Conservation (phyloP, 2,329 filamentous ascomycete genomes). For the Geosmithia morbida region DNA sequence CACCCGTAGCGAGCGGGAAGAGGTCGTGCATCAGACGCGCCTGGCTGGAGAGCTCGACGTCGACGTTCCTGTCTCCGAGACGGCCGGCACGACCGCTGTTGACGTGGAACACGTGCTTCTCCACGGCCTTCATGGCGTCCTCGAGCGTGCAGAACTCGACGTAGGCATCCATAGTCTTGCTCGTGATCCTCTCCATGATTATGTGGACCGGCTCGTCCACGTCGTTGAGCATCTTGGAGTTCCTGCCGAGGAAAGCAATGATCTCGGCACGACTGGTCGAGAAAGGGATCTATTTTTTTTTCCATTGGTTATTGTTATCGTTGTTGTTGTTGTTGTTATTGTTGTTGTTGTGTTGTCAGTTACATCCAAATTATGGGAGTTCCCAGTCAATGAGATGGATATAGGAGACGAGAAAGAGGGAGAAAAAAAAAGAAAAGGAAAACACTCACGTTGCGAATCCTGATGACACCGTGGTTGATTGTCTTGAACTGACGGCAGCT, state of each 20-base stretch:
- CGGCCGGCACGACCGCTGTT: slow-evolving; percentile 26
- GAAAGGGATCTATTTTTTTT: slow-evolving; percentile 35
- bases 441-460: slow-evolving; percentile 33
- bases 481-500: slow-evolving; percentile 14
- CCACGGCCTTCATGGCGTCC: slow-evolving; percentile 38
- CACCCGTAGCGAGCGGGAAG: slow-evolving; percentile 42
- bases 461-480: slow-evolving; percentile 27
- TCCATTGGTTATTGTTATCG: neutral
- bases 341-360: too few species aligned
- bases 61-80: slow-evolving; percentile 42
- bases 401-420: too few species aligned
- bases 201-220: slow-evolving; percentile 43
- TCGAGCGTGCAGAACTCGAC: slow-evolving; percentile 39
- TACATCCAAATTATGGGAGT: too few species aligned
- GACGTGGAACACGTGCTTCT: slow-evolving; percentile 26
- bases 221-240: slow-evolving; percentile 39
- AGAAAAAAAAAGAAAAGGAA: neutral
- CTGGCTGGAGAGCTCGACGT: slow-evolving; percentile 42
- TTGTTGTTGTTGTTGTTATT: too few species aligned
- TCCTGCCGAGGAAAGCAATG: slow-evolving; percentile 43
- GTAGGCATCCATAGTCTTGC: slow-evolving; percentile 48
- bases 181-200: slow-evolving; percentile 48
- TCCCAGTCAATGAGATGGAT: too few species aligned
- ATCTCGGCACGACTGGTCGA: slow-evolving; percentile 36
- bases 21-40: slow-evolving; percentile 43